A percentile compares a stretch with the other conserved stretches of the same genome.
Evolutionary conservation across 495 filamentous ascomycete genomes (phyloP).

Genomic region (Massariosphaeria phaeospora): DNA sequence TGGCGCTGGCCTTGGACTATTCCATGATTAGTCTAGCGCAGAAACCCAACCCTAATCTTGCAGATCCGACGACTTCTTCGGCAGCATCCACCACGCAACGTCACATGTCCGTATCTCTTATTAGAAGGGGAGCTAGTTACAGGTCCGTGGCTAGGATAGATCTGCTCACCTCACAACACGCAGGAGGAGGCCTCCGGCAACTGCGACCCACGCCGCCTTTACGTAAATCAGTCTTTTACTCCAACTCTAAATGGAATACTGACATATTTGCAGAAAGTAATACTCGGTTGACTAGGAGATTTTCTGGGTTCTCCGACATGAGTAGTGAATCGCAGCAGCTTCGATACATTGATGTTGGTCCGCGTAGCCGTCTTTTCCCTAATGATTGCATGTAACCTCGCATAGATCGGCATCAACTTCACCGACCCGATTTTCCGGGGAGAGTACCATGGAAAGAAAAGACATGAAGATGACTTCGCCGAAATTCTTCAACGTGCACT

Average conservation of each 20-base stretch:
- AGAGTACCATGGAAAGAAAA: constrained; percentile 73
- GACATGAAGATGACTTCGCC: constrained; percentile 72
- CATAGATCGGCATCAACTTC: constrained; percentile 84
- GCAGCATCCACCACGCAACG: background rate
- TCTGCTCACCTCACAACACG: too few relatives aligned
- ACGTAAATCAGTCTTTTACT: too few relatives aligned
- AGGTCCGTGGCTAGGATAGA: too few relatives aligned
- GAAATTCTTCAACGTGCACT: constrained; percentile 70
- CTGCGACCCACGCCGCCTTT: too few relatives aligned
- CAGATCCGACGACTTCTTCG: background rate
- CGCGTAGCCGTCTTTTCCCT: background rate
- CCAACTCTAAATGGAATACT: too few relatives aligned
- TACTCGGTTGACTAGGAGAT: too few relatives aligned
- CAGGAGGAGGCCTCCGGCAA: too few relatives aligned
- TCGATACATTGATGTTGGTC: constrained; percentile 59
- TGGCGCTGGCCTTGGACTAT: too few relatives aligned
- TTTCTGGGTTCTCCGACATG: too few relatives aligned
- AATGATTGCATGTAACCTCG: background rate
- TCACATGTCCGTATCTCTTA: constrained; percentile 1
- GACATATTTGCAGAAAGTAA: too few relatives aligned
- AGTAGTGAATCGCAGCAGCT: constrained; percentile 32
- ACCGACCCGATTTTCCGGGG: constrained; percentile 83
- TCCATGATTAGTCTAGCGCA: too few relatives aligned
- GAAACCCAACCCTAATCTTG: too few relatives aligned
- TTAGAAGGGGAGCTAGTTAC: background rate